Evolutionary conservation across 2,329 filamentous ascomycete genomes (phyloP).

Genomic region (Annulohypoxylon truncatum): DNA sequence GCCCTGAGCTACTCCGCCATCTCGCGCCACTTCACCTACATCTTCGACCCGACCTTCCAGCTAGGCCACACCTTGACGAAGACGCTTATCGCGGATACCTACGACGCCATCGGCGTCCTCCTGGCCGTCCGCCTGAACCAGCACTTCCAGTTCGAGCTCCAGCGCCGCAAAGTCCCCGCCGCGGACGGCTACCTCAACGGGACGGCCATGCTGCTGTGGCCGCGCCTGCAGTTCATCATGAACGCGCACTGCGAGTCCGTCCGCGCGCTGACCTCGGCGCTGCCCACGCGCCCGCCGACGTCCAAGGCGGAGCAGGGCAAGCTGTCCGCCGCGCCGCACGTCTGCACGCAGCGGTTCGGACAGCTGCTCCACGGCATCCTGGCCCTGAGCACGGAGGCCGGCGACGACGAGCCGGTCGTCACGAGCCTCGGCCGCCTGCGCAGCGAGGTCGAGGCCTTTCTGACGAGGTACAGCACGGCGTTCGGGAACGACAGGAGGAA

Average conservation of each 20-base stretch:
- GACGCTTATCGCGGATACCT: conserved; percentile 78
- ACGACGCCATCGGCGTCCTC: conserved; percentile 86
- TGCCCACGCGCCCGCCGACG: conserved; percentile 58
- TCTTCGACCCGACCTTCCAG: conserved; percentile 91
- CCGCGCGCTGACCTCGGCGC: conserved; percentile 68
- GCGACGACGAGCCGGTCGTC: conserved; percentile 92
- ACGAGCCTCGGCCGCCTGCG: conserved; percentile 82
- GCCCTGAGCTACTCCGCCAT: conserved; percentile 80
- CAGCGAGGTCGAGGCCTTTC: conserved; percentile 83
- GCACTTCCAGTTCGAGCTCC: conserved; percentile 92
- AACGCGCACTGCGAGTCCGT: conserved; percentile 92
- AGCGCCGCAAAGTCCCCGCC: conserved; percentile 88
- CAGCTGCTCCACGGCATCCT: conserved; percentile 90
- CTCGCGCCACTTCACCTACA: conserved; percentile 84
- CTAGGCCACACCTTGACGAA: conserved; percentile 83
- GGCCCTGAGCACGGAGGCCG: conserved; percentile 85
- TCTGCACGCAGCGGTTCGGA: conserved; percentile 93
- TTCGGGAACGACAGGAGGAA: conserved; percentile 82
- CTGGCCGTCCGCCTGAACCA: conserved; percentile 95
- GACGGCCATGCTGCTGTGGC: conserved; percentile 96
- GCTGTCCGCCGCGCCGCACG: conserved; percentile 85
- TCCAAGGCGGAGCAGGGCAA: conserved; percentile 65
- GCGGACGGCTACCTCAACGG: conserved; percentile 93
- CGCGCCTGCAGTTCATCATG: conserved; percentile 93
- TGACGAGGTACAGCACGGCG: conserved; percentile 79